phyloP scores from a whole-genome alignment of 2,329 filamentous ascomycete species.

The Anthostomella pinea region DNA sequence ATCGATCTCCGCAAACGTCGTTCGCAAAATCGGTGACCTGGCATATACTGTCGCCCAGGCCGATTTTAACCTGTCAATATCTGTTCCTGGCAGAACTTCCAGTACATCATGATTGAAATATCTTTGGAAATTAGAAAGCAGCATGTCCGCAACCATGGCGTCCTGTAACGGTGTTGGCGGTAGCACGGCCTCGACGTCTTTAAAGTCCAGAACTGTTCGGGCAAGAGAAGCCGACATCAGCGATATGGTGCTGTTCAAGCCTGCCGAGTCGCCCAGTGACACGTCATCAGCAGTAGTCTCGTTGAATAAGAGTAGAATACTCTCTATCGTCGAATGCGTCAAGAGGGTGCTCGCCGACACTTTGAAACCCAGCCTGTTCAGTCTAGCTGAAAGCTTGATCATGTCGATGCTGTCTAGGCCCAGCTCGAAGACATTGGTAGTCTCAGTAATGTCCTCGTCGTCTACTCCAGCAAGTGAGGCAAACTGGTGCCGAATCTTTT shows the following conservation, averaged over 20 bases:
- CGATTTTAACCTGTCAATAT: conserved; percentile 52
- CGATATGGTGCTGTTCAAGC: conserved; percentile 24
- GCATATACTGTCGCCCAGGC: conserved; percentile 63
- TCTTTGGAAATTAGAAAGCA: conserved; percentile 66
- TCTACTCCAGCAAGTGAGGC: conserved; percentile 57
- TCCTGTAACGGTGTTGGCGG: conserved; percentile 84
- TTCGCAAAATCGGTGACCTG: conserved; percentile 69
- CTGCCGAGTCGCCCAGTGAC: not conserved
- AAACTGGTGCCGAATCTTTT: conserved; percentile 58
- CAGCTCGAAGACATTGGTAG: conserved; percentile 71
- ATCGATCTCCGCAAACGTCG: conserved; percentile 66
- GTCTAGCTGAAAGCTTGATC: conserved; percentile 74
- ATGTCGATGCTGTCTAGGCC: conserved; percentile 91
- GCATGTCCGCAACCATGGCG: conserved; percentile 79
- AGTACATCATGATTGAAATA: conserved; percentile 88
- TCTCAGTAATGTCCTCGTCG: conserved; percentile 48
- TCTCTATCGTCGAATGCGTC: conserved; percentile 64
- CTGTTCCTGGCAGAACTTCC: conserved; percentile 51
- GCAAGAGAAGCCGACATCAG: conserved; percentile 39
- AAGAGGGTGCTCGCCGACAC: conserved; percentile 77
- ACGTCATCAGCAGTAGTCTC: conserved; percentile 1
- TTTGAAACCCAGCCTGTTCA: conserved; percentile 58
- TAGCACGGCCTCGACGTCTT: conserved; percentile 55
- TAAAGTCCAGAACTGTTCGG: conserved; percentile 32
- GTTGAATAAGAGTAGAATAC: conserved; percentile 45